Percentiles rank a stretch among this genome's conserved stretches.
phyloP scores from a whole-genome alignment of 768 basidiomycete species.

The Myochromella boudieri region DNA sequence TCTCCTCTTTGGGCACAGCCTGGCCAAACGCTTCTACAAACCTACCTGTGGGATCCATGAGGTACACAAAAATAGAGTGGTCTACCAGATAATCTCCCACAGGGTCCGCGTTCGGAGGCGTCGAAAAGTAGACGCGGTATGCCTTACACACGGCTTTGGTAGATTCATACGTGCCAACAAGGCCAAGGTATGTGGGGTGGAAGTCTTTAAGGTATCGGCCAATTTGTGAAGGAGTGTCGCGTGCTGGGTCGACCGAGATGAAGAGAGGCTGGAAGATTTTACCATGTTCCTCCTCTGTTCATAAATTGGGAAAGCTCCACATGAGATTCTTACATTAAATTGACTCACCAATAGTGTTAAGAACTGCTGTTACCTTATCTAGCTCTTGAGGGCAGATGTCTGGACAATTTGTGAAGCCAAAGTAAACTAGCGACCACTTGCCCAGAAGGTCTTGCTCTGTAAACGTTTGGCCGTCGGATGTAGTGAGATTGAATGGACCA shows the following conservation, averaged over 20 bases:
- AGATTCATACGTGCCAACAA: slow-evolving; percentile 80
- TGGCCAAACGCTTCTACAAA: slow-evolving; percentile 99
- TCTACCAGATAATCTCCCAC: slow-evolving; percentile 97
- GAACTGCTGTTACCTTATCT: slow-evolving; percentile 85
- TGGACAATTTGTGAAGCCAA: slow-evolving; percentile 99
- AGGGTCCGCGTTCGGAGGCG: slow-evolving; percentile 82
- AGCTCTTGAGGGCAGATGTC: slow-evolving; percentile 98
- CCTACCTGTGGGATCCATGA: slow-evolving; percentile 93
- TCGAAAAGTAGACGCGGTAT: slow-evolving; percentile 98
- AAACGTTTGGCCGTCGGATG: slow-evolving; percentile 67
- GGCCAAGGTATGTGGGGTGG: slow-evolving; percentile 85
- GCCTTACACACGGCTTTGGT: slow-evolving; percentile 90
- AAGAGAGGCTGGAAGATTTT: slow-evolving; percentile 85
- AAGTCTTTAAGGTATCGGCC: slow-evolving; percentile 78
- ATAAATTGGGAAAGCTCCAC: not conserved
- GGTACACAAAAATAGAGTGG: slow-evolving; percentile 95
- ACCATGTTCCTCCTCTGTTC: slow-evolving; percentile 66
- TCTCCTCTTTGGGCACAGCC: slow-evolving; percentile 64
- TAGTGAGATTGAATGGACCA: slow-evolving; percentile 80
- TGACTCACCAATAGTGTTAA: slow-evolving; percentile 67
- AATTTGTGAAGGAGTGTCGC: slow-evolving; percentile 69
- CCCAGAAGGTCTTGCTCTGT: slow-evolving; percentile 84
- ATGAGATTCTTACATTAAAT: not conserved
- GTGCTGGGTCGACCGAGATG: slow-evolving; percentile 94
- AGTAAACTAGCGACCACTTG: slow-evolving; percentile 91